Base-by-base conservation (phyloP, 73 alveolate species). In the Paramecium primaurelia region DNA sequence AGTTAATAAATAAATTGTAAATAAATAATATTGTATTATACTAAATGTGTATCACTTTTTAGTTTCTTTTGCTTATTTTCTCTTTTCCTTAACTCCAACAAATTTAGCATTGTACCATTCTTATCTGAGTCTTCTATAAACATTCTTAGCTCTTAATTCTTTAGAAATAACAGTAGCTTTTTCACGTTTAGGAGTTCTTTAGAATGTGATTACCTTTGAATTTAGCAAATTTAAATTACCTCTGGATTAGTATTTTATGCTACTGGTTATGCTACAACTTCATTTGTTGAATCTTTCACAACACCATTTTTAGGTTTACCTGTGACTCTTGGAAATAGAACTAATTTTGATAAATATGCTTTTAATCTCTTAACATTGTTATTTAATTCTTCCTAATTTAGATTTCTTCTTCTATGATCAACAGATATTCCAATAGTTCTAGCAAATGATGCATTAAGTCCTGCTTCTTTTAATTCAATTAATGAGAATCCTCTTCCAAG, bases 391-490 rank as follows among this genome's bases (percentile, higher is more conserved):
- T 97, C 99, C 84, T 93, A 94, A 59, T 96, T 87, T 80, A 96
- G 77, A 96, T 99, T 97, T 75, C 96, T 95, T 95, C 99, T 98
- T 92, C 99, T 96, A 95, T 97, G 99, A 97, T 99, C 99, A 77
- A 97, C 97, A n/a, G 98, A 96, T 54, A 99, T 97, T 40, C 99
- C 99, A 38, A 99, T 96, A 60, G 99, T 96, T 93, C 98, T 94
- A 37, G 99, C 99, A 87, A 95, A 98, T 64, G 95, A 59, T 28
- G 98, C 96, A 85, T 95, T 88, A 88, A 99, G 88, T 58, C 98
- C 98, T 75, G 99, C 99, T 58, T 88, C 97, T 92, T 92, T 95
- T 92, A 98, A 95, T 93, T 98, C 99, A 90, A 95, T 95, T 32
- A 93, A 92, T 20, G 99, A 93, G 97, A 98, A 98, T 80, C 99